Base-by-base conservation (phyloP, 352 stramenopile species). In the Globisporangium alternatum region DNA sequence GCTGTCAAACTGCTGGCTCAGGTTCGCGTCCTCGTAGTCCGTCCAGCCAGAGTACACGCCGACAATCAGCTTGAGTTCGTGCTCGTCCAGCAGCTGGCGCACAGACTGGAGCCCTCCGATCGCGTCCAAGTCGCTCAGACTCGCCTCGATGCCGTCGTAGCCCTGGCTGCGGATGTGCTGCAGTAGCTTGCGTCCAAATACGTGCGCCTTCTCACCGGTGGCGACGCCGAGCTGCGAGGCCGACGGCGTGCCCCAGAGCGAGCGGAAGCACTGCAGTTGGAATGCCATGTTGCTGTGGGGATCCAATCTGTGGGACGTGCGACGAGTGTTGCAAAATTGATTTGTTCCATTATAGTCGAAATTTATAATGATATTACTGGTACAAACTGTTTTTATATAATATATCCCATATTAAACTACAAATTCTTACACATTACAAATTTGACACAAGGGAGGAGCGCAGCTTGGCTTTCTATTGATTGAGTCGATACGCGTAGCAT, bases 1-100 rank as follows among this genome's bases (percentile, higher is more conserved):
- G 41, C 68, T 60, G 51, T 89, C 80, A 58, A 87, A 89, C 59
- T 89, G 80, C 60, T 89, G 60, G 4, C 54, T 28, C 19, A 88
- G n/a, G 3, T 77, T 76, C 57, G 67, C 60, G n/a, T 75, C 70
- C 58, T 88, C 80, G 62, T 91, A 91, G 70, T 91, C 82, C 21
- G 74, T 68, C 82, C 82, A 91, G 28, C 82, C 80, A 7, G 80
- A 89, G 72, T 91, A 91, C 9, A 89, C 74, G 30, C 82, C 82
- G 28, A 84, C 75, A 41, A 91, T 78, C 35, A 91, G 68, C 64
- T 83, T 65, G 67, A 91, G 62, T 9, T 85, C 56, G 64, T 89
- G 74, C 65, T 76, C 74, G 19, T 49, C 53, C 12, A 91, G 66
- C 52, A 88, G 54, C 25, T 77, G 58, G 17, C 77, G 75, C 44